Conservation (phyloP, 192 early-diverging fungal genomes). For the Oehlia diaphana region DNA sequence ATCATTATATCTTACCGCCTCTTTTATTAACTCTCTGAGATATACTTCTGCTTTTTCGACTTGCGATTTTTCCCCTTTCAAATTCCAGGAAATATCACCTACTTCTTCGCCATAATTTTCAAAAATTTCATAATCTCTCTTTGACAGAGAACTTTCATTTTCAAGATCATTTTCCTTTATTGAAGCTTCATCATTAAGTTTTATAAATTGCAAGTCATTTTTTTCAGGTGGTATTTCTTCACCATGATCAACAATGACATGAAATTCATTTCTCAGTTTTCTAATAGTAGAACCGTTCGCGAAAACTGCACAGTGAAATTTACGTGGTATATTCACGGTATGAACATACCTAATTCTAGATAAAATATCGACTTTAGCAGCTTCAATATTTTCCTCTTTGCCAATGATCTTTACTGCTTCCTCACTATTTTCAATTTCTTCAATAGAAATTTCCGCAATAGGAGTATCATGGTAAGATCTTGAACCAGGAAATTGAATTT, state of each 20-base stretch:
- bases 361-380: constrained; percentile 46
- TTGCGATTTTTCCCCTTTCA: constrained; percentile 54
- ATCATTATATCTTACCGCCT: constrained; percentile 25
- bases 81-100: constrained; percentile 49
- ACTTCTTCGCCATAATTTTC: constrained; percentile 28
- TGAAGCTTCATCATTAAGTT: constrained; percentile 23
- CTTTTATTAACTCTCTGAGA: constrained; percentile 30
- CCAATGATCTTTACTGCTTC: constrained; percentile 58
- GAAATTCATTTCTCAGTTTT: constrained; percentile 60
- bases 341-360: constrained; percentile 40
- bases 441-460: not conserved
- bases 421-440: constrained; percentile 25
- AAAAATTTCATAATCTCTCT: constrained; percentile 35
- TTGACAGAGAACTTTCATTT: constrained; percentile 25
- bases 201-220: constrained; percentile 8
- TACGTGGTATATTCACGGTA: constrained; percentile 52
- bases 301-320: constrained; percentile 53
- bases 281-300: constrained; percentile 53
- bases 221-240: constrained; percentile 26
- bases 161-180: constrained; percentile 48
- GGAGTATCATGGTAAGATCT: constrained; percentile 10
- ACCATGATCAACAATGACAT: constrained; percentile 58
- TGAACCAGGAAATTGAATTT: constrained; percentile 61
- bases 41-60: constrained; percentile 44
- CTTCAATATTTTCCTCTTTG: constrained; percentile 54